Conservation (phyloP, 768 basidiomycete species). For the Phaeolepiota aurea region DNA sequence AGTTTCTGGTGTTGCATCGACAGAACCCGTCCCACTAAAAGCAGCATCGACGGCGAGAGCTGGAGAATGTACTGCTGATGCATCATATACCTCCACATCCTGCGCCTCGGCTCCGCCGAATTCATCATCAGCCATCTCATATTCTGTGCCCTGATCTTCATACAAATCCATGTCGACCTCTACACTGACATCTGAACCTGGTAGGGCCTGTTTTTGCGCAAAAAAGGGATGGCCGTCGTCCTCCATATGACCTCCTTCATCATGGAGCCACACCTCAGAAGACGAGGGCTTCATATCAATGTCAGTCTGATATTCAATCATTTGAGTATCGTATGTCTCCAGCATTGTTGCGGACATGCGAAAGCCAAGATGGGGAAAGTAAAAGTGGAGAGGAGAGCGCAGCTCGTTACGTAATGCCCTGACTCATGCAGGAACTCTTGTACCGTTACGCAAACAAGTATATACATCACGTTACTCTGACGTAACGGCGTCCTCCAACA, state of each 20-base stretch:
- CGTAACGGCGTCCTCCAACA: neutral
- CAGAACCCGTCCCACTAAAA: too few relatives aligned
- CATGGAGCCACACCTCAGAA: constrained; percentile 43
- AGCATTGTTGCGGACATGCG: constrained; percentile 34
- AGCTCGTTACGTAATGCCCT: neutral
- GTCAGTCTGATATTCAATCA: constrained; percentile 53
- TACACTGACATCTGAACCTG: constrained; percentile 30
- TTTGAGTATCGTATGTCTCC: constrained; percentile 53
- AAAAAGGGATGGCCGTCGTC: constrained; percentile 31
- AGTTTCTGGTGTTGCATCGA: too few relatives aligned
- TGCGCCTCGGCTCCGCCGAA: constrained; percentile 21
- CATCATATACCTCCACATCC: constrained; percentile 44
- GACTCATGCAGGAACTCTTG: neutral
- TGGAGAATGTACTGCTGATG: constrained; percentile 14
- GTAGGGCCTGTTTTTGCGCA: constrained; percentile 11
- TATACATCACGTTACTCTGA: neutral
- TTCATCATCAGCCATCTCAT: constrained; percentile 44
- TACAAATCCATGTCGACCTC: constrained; percentile 65
- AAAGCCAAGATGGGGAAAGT: constrained; percentile 6
- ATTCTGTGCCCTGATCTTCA: constrained; percentile 39
- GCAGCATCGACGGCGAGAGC: constrained; percentile 15
- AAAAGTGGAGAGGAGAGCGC: neutral
- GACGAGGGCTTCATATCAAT: constrained; percentile 49
- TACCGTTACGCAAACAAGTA: neutral
- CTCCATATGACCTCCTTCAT: constrained; percentile 54